phyloP scores from a whole-genome alignment of 2,329 filamentous ascomycete genomes.

The Metarhizium robertsii region DNA sequence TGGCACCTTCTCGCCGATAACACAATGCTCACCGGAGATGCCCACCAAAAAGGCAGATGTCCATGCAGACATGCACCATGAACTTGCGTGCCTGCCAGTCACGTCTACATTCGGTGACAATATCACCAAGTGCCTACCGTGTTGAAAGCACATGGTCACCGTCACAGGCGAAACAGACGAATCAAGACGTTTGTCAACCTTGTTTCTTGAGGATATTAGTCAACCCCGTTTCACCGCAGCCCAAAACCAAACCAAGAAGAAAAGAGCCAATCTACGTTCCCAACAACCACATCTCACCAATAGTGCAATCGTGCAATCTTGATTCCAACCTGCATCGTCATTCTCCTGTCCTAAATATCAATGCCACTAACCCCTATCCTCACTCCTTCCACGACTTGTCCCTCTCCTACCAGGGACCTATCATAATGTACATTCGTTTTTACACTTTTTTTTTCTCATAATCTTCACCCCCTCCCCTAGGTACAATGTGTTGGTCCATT shows the following conservation, averaged over 20 bases:
- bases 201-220: neutral
- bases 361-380: neutral
- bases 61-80: neutral
- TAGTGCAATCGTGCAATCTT: conserved; percentile 1
- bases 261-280: neutral
- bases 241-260: neutral
- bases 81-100: no score
- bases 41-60: no score
- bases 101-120: no score
- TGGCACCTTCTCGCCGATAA: no score
- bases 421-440: neutral
- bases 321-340: conserved; percentile 4
- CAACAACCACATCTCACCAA: neutral
- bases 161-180: neutral
- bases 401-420: neutral
- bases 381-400: neutral
- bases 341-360: neutral
- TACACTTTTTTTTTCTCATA: neutral
- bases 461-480: neutral
- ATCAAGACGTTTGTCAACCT: neutral
- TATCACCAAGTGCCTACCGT: no score
- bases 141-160: neutral
- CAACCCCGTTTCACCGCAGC: neutral
- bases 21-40: no score
- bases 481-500: neutral